A percentile compares a stretch with the other conserved stretches of the same genome.
Evolutionary conservation across 768 basidiomycete species (phyloP).

Genomic region (Tricholoma furcatifolium): DNA sequence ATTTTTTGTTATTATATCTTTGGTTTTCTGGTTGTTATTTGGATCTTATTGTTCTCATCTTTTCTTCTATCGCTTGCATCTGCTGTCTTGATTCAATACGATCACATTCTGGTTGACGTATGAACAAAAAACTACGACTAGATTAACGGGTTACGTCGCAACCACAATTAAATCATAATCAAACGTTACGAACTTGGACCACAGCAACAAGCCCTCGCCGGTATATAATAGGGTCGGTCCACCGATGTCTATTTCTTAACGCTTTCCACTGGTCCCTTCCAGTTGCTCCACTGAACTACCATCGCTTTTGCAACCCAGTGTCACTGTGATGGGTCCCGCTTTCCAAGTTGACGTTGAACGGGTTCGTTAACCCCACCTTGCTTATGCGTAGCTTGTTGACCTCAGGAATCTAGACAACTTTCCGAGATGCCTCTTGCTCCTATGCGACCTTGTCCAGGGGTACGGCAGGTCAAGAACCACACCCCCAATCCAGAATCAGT

Average conservation of each 20-base stretch:
- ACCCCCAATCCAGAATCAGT: constrained; percentile 24
- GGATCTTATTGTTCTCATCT: background rate
- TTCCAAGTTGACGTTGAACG: constrained; percentile 2
- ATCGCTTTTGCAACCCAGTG: background rate
- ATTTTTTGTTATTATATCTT: constrained; percentile 4
- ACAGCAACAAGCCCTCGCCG: background rate
- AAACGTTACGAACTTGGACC: constrained; percentile 12
- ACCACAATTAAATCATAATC: constrained; percentile 8
- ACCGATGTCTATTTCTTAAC: background rate
- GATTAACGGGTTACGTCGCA: constrained; percentile 13
- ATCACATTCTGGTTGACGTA: background rate
- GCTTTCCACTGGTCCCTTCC: background rate
- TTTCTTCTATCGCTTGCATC: background rate
- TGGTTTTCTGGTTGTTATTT: constrained; percentile 4
- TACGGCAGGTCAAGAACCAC: constrained; percentile 17
- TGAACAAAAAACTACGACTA: constrained; percentile 9
- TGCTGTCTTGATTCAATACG: constrained; percentile 2
- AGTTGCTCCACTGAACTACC: background rate
- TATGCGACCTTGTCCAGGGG: constrained; percentile 24
- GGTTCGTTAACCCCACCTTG: constrained; percentile 1
- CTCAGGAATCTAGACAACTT: constrained; percentile 8
- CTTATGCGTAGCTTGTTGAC: background rate
- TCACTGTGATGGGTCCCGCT: too few relatives aligned
- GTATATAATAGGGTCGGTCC: constrained; percentile 4
- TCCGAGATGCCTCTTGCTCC: constrained; percentile 26